Conservation (phyloP, 1,284 basidiomycete genomes). For the Anthracocystis walkeri region DNA sequence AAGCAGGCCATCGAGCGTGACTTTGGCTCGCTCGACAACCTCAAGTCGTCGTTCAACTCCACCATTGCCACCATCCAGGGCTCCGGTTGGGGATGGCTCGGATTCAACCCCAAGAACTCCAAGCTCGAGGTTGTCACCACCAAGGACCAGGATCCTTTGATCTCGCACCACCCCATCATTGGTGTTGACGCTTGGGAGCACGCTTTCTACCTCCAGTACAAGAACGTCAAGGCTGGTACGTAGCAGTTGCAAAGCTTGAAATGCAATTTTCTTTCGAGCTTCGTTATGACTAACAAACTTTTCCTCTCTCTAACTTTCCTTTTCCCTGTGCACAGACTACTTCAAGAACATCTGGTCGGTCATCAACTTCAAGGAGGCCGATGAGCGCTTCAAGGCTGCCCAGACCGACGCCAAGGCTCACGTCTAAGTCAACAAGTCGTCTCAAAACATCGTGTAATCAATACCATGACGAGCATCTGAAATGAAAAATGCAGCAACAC, state of each 20-base stretch:
- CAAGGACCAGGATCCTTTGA: constrained; percentile 94
- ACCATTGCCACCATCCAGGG: constrained; percentile 94
- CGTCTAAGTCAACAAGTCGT: constrained; percentile 22
- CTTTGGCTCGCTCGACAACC: constrained; percentile 84
- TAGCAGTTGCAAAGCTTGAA: background rate
- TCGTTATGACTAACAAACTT: background rate
- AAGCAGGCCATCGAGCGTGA: constrained; percentile 83
- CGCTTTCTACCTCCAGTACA: constrained; percentile 71
- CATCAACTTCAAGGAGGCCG: constrained; percentile 70
- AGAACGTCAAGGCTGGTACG: constrained; percentile 57
- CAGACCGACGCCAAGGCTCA: constrained; percentile 56
- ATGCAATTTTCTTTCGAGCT: background rate
- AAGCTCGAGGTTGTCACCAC: constrained; percentile 85
- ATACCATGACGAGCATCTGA: constrained; percentile 14
- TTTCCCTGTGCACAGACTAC: constrained; percentile 49
- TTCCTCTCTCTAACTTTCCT: background rate
- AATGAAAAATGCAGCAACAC: constrained; percentile 11
- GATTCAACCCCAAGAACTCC: constrained; percentile 70
- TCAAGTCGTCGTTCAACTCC: constrained; percentile 84
- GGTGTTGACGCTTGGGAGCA: constrained; percentile 98
- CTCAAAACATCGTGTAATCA: constrained; percentile 13
- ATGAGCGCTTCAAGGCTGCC: constrained; percentile 66
- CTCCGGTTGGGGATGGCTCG: constrained; percentile 96
- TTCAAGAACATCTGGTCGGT: constrained; percentile 69
- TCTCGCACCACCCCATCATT: constrained; percentile 86